phyloP scores from a whole-genome alignment of 2,329 filamentous ascomycete genomes.

The Fusarium sp. region DNA sequence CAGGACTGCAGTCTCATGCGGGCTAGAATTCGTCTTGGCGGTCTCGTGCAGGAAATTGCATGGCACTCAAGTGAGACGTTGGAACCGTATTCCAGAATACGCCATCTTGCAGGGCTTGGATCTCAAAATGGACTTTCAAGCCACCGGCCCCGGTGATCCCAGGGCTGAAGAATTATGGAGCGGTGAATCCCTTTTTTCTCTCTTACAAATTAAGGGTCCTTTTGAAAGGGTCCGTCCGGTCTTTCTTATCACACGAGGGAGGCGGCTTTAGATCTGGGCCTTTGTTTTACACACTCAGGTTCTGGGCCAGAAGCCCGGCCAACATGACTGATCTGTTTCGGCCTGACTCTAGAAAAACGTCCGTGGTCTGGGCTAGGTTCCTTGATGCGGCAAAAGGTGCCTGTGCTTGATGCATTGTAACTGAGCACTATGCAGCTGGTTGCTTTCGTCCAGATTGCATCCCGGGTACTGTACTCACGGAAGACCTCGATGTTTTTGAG shows the following conservation, averaged over 20 bases:
- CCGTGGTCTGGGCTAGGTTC: background rate
- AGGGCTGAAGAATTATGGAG: constrained; percentile 15
- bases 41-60: constrained; percentile 16
- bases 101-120: constrained; percentile 11
- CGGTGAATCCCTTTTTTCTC: background rate
- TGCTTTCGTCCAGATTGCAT: constrained; percentile 11
- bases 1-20: background rate
- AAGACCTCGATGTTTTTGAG: background rate
- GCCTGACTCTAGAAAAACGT: background rate
- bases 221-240: background rate
- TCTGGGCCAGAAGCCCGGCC: constrained; percentile 2
- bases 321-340: constrained; percentile 1
- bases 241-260: background rate
- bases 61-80: constrained; percentile 13
- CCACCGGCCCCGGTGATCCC: background rate
- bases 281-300: background rate
- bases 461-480: background rate
- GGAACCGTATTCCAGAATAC: constrained; percentile 25
- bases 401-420: constrained; percentile 15
- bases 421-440: constrained; percentile 25
- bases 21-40: constrained; percentile 1
- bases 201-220: constrained; percentile 6
- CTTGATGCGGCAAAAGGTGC: background rate
- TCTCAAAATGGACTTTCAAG: constrained; percentile 7
- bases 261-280: background rate